Evolutionary conservation across 1,139 yeast genomes (phyloP), one percentile per base, ranked within the genome.

Genomic region (Hyphopichia khmerensis): DNA sequence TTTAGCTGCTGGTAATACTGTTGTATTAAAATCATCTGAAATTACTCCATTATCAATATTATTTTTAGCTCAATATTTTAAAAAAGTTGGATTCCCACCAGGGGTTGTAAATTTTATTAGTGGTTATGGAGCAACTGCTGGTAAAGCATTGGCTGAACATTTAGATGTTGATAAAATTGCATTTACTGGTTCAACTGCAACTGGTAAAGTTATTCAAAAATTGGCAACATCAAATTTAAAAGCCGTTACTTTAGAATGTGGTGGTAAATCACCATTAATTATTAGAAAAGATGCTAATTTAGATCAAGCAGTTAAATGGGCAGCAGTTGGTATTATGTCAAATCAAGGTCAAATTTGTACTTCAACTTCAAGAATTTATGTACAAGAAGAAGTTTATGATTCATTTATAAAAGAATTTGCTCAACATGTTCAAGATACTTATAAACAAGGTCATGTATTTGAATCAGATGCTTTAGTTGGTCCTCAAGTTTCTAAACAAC

Each of bases 161-260:
- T 59, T 69, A 50, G 77, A 67, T 33, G 77, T 84, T 42, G 77
- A 79, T 49, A 84, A 84, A 65, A 71, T 84, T 48, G 87, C 88
- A 11, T 84, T 84, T 60, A 84, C 91, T 38, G 79, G 79, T 23
- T 72, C 77, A n/a, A 72, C 79, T 36, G 73, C 70, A 19, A 82
- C 86, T n/a, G 91, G 91, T 47, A 71, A 74, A 48, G 50, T 75
- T 29, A 69, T 84, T 48, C 87, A 82, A 52, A 63, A 66, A 43
- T 70, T 78, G 41, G 95, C 95, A 21, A 75, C 89, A 17, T 60
- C 64, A 24, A 72, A 71, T 53, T 59, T 73, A 60, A 88, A 87
- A 64, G 88, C 89, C 9, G 83, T 86, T 30, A 81, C 95, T n/a
- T 67, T 91, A 55, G 98, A 90, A 68, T 84, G 95, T 57, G 98